Base-by-base conservation (phyloP, 768 basidiomycete genomes). In the Pisolithus orientalis region DNA sequence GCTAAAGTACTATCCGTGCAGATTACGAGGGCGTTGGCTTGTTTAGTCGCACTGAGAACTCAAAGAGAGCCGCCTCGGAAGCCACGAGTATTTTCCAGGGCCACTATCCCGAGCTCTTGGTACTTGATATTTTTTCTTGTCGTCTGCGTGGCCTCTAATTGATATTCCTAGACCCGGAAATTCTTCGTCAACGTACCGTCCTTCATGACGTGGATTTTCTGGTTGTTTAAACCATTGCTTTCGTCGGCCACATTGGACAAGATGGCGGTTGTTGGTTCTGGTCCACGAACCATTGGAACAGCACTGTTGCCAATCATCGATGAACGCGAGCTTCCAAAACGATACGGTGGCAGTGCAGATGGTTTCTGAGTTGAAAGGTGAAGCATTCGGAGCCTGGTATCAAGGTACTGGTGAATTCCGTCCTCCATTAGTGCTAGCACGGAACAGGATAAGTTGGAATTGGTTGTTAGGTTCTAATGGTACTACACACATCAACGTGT, bases 121-220 rank as follows among this genome's bases (percentile, higher is more conserved):
- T 86, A 40, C 49, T 78, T 69, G 27, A 14, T 14, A 7, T 34
- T 6, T 11, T 11, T 9, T 14, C 25, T 7, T 1, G 21, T 28
- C 21, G 1, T n/a, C 53, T 16, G 49, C 8, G 14, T 27, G 11
- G 24, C 14, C 2, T 39, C 5, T 16, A 21, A 21, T 21, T 51
- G 8, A 51, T 38, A 24, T 59, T 24, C 45, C 29, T 37, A 87
- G 85, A 76, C 79, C 60, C 78, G 77, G 63, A 91, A 91, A 64
- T 87, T 84, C 71, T 91, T 92, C 62, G 75, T 92, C 61, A 89
- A 88, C 59, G 87, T 92, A 11, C 90, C 90, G 0, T 78, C 79
- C 2, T 60, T 87, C 52, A 74, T 90, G 58, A 78, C 82, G 39
- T 91, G 89, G 88, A 76, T 92, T 54, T 92, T 89, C 71, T 91